Base-by-base conservation (phyloP, 805 yeast genomes). In the Yarrowia bubula region DNA sequence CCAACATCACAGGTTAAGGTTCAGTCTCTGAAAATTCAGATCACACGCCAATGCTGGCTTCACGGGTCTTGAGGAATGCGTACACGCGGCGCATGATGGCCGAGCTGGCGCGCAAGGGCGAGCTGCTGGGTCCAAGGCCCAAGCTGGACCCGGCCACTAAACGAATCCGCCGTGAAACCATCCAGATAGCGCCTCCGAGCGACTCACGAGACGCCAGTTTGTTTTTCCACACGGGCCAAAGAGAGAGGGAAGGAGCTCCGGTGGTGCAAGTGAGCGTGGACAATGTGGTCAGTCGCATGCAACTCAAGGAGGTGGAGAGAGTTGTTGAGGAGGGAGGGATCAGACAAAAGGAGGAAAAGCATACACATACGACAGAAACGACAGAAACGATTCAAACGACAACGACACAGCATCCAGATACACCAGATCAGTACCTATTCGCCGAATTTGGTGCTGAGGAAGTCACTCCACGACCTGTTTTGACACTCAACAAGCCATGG, bases 21-120 rank as follows among this genome's bases (percentile, higher is more conserved):
- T 22, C 28, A 22, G 28, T 22, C 28, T 22, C 28, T 22, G 28
- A 22, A 22, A 22, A 22, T 22, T 22, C 28, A 55, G 61, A 55
- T 55, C 61, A 55, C 15, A 15, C 38, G 61, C 47, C 61, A 46
- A 55, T 55, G 61, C 38, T 55, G 61, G 47, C 61, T 31, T 15
- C 61, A 1, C 35, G 61, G 61, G 61, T 55, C 31, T 31, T 55
- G 46, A 55, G 61, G 61, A 55, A 55, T 41, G 61, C 61, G 61
- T 41, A 55, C 38, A 38, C 47, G 11, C n/a, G 47, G 47, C 61
- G 61, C 61, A 39, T 55, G 61, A 38, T 55, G 39, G 61, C 61
- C 13, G 47, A 55, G 47, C 61, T 55, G 35, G 61, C 61, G 8
- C 61, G 47, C 38, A 38, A 41, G 31, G 61, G 61, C 15, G 61